Evolutionary conservation across 2,329 filamentous ascomycete genomes (phyloP).

Genomic region (Huntiella omanensis): DNA sequence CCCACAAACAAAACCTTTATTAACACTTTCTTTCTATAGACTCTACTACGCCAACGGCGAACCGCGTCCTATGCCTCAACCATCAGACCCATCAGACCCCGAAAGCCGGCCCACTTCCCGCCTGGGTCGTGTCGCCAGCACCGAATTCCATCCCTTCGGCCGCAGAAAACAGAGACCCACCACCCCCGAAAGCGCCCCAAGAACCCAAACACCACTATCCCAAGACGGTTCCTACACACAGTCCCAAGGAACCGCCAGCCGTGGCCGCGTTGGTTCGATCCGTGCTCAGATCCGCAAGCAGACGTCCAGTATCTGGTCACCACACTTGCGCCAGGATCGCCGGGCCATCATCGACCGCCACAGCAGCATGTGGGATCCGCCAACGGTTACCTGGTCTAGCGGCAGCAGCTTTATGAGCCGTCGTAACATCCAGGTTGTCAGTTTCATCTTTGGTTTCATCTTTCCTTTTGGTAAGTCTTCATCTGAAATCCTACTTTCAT

Average conservation of each 20-base stretch:
- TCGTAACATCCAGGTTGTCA: constrained; percentile 53
- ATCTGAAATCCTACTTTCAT: constrained; percentile 3
- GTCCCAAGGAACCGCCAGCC: constrained; percentile 1
- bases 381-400: constrained; percentile 45
- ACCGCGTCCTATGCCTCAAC: constrained; percentile 30
- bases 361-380: constrained; percentile 48
- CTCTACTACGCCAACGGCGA: constrained; percentile 55
- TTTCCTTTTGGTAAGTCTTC: constrained; percentile 46
- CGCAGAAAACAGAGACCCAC: constrained; percentile 20
- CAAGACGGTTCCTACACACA: neutral
- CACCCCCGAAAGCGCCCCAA: constrained; percentile 24
- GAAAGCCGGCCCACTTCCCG: constrained; percentile 29
- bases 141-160: constrained; percentile 25
- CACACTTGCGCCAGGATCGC: constrained; percentile 48
- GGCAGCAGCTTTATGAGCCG: constrained; percentile 42
- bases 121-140: constrained; percentile 29
- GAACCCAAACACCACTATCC: constrained; percentile 20
- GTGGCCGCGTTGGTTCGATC: constrained; percentile 5
- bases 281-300: constrained; percentile 21
- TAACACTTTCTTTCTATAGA: constrained; percentile 17
- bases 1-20: neutral
- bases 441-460: constrained; percentile 62
- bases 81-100: constrained; percentile 27
- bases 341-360: constrained; percentile 23
- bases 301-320: constrained; percentile 50